Percentiles rank a stretch among this genome's conserved stretches.
phyloP scores from a whole-genome alignment of 2,329 filamentous ascomycete genomes.

The Fonsecaea pedrosoi region DNA sequence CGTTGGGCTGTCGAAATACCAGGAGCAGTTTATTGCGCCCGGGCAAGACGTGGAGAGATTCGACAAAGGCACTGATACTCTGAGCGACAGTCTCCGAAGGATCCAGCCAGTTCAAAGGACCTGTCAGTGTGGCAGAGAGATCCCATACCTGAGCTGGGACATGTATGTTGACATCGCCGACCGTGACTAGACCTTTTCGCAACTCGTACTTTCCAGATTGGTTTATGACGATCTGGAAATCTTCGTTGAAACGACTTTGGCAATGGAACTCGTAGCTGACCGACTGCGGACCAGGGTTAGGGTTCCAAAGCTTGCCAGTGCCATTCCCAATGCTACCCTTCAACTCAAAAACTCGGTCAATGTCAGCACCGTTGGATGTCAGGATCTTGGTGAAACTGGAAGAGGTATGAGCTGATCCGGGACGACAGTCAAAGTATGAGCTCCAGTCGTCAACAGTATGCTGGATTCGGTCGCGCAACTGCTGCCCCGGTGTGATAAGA shows the following conservation, averaged over 20 bases:
- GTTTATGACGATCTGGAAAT: constrained; percentile 46
- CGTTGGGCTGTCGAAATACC: constrained; percentile 40
- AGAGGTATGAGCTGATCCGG: constrained; percentile 20
- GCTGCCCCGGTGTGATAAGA: constrained; percentile 40
- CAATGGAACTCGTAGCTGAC: constrained; percentile 52
- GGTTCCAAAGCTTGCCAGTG: constrained; percentile 23
- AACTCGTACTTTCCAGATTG: constrained; percentile 44
- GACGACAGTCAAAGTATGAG: constrained; percentile 43
- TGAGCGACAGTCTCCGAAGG: constrained; percentile 41
- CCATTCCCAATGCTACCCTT: constrained; percentile 37
- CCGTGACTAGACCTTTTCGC: constrained; percentile 38
- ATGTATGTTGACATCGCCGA: constrained; percentile 50
- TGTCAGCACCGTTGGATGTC: constrained; percentile 50
- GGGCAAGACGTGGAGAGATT: constrained; percentile 47
- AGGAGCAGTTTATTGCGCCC: constrained; percentile 42
- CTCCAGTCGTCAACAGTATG: constrained; percentile 42
- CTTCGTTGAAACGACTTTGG: constrained; percentile 42
- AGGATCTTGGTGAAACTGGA: constrained; percentile 48
- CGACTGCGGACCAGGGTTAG: constrained; percentile 17
- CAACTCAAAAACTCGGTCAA: constrained; percentile 49
- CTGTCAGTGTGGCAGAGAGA: constrained; percentile 44
- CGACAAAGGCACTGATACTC: constrained; percentile 44
- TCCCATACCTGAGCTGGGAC: constrained; percentile 51
- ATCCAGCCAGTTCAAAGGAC: constrained; percentile 40
- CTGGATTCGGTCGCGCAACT: constrained; percentile 16